Base-by-base conservation (phyloP, 2,329 filamentous ascomycete species). In the Aspergillus felis region DNA sequence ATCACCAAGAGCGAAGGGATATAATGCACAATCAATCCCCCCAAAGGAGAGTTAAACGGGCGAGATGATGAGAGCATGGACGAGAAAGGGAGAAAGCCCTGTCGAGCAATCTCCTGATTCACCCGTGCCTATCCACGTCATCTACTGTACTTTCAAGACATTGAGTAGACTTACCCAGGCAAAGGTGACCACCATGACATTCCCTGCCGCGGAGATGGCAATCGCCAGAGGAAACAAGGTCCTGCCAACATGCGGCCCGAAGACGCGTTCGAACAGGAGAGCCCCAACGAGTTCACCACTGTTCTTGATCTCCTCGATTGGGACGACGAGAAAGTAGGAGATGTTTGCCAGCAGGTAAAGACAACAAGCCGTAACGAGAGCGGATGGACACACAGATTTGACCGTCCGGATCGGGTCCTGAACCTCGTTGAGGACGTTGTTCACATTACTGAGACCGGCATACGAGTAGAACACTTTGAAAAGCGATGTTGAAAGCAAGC, bases 111-210 rank as follows among this genome's bases (percentile, higher is more conserved):
- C 68, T 91, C 87, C 67, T 90, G 87, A 63, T 90, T 90, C 2
- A 89, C 73, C 2, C 87, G 83, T 4, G 87, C 83, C 85, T 88
- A 57, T 1, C 1, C 28, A 38, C 64, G 54, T 32, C 47, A 68
- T 62, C 51, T 62, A 57, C 48, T 17, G n/a, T 42, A 25, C 28
- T 24, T 14, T 6, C 3, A 22, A 22, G 20, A 6, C 17, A 51
- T 35, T 5, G 29, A 58, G n/a, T 4, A 32, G 27, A 71, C 80
- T 65, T 76, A 88, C 87, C 70, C 87, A 71, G 1, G 86, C 81
- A 68, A 90, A 91, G 0, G 85, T 85, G 2, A 88, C 86, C 0
- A 89, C 86, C 81, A 91, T 86, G 14, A 91, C 87, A 67, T 91
- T 91, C 0, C 87, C 88, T 1, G 80, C 82, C 0, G 86, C 87